Evolutionary conservation across 805 yeast species (phyloP).

Genomic region (Priceomyces medius): DNA sequence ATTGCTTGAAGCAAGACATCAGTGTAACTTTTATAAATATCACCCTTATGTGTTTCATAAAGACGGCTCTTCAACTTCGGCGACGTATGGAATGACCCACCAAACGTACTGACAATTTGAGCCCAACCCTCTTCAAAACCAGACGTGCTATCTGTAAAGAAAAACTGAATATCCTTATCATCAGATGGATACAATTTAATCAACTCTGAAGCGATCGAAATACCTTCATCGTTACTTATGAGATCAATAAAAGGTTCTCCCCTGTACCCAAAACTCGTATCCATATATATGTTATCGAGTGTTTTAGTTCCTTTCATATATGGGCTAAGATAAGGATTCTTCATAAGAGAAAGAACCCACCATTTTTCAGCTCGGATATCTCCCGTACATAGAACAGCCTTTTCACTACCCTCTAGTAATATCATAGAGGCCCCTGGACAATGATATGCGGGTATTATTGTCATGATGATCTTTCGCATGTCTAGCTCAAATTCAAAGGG

Average conservation of each 20-base stretch:
- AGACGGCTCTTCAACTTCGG: background rate
- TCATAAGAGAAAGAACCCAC: conserved; percentile 40
- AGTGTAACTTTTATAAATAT: background rate
- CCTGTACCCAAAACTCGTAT: conserved; percentile 52
- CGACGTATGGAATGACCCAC: conserved; percentile 13
- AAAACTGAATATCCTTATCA: conserved; percentile 38
- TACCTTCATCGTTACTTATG: conserved; percentile 41
- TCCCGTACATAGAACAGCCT: conserved; percentile 51
- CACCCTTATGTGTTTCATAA: background rate
- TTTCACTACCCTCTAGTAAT: conserved; percentile 35
- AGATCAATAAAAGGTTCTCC: conserved; percentile 50
- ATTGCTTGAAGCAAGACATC: background rate
- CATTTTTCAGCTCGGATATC: conserved; percentile 57
- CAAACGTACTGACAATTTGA: conserved; percentile 25
- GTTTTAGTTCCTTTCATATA: conserved; percentile 31
- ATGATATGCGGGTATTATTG: conserved; percentile 52
- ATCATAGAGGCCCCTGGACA: conserved; percentile 63
- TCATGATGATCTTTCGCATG: conserved; percentile 26
- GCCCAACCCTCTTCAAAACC: conserved; percentile 60
- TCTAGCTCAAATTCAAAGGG: conserved; percentile 19
- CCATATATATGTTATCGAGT: conserved; percentile 50
- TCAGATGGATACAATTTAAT: conserved; percentile 43
- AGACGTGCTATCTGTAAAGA: conserved; percentile 36
- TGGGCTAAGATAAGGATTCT: conserved; percentile 43
- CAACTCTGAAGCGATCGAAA: conserved; percentile 28